phyloP scores from a whole-genome alignment of 2,329 filamentous ascomycete genomes.

The Paramyrothecium sp. region DNA sequence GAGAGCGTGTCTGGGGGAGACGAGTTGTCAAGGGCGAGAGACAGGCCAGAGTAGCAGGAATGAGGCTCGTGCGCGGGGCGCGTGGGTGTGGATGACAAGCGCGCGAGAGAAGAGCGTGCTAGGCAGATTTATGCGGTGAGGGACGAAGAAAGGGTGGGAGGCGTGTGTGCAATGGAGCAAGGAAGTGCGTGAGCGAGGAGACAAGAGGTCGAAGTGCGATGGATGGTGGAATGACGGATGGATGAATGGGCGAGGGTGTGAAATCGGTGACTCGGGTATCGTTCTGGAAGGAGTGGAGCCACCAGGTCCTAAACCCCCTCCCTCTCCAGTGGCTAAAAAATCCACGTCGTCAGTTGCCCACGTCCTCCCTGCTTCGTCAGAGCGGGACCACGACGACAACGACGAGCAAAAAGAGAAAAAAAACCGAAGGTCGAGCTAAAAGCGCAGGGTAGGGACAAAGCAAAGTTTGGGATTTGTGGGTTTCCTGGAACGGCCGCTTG shows the following conservation, averaged over 20 bases:
- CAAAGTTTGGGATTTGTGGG: not conserved
- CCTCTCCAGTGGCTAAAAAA: too few species aligned
- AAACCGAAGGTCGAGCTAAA: not conserved
- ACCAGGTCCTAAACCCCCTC: not conserved
- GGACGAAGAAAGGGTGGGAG: not conserved
- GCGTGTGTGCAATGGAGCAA: too few species aligned
- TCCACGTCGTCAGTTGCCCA: too few species aligned
- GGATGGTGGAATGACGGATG: not conserved
- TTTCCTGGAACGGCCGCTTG: not conserved
- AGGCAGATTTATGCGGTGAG: not conserved
- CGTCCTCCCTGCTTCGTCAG: too few species aligned
- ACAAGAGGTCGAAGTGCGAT: not conserved
- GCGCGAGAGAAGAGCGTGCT: not conserved
- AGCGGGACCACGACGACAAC: too few species aligned
- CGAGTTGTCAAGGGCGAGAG: constrained; percentile 7
- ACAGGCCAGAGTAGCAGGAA: constrained; percentile 9
- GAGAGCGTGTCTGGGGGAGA: constrained; percentile 19
- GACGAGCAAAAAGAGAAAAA: too few species aligned
- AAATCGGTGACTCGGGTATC: not conserved
- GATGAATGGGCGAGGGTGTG: not conserved
- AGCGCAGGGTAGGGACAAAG: not conserved
- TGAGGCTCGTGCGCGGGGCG: not conserved
- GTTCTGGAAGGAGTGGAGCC: constrained; percentile 4
- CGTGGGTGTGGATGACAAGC: not conserved
- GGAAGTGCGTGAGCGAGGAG: not conserved